Evolutionary conservation across 441 rosid genomes (phyloP), one percentile per base, ranked within the genome.

Genomic region (Pelargonium cotyledonis): DNA sequence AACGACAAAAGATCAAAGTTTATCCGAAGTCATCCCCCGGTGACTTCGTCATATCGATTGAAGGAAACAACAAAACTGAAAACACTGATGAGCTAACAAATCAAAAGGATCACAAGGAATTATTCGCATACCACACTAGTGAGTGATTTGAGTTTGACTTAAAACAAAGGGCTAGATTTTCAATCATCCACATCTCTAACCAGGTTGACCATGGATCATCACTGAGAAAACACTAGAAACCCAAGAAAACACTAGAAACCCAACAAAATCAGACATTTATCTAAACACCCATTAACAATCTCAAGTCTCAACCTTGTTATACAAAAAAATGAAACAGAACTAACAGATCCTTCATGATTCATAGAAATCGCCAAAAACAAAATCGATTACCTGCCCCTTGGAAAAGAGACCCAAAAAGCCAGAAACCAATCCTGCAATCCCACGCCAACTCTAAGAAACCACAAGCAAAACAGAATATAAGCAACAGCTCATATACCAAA

Each of bases 191-290:
- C 60, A 53, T 16, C 60, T 53, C 35, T 31, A 31, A 53, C 19
- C 23, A 15, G 9, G 18, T 8, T 53, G 58, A 6, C 16, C 8
- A 18, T 53, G 58, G 58, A 53, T 53, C 58, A 53, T 53, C 21
- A 53, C 21, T 15, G 60, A 15, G 60, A 53, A 53, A 53, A 53
- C 60, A 53, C 60, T 53, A 53, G 60, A 51, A 19, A 51, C 19
- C 58, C 58, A 51, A 51, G 26, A 23, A 23, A 23, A 23, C 26
- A 23, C 26, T 23, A 23, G 2, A 31, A 31, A 31, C 35, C 35
- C 35, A 31, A 1, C 3, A 1, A 31, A 31, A 31, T 31, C 35
- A 31, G 35, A 31, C 35, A 31, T 31, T 31, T 31, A 1, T 31
- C 38, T 66, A 68, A 68, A 12, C 61, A 18, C 66, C 35, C 35